Evolutionary conservation across 371 early-diverging fungal species (phyloP), one percentile per base, ranked within the genome.

Genomic region (Entomophthora muscae): DNA sequence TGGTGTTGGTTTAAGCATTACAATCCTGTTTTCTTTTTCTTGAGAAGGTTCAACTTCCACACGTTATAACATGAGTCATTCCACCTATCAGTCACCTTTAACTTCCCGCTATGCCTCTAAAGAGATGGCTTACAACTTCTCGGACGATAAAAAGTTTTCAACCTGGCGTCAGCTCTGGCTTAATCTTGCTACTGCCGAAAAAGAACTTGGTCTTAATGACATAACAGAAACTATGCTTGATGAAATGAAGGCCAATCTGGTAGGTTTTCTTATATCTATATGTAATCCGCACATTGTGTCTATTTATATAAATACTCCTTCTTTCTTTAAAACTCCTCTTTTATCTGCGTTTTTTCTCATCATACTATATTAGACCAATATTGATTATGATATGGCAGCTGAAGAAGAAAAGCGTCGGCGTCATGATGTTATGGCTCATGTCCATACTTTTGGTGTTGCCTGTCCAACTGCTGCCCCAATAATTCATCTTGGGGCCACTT

Each of bases 341-440:
- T n/a, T n/a, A n/a, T n/a, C n/a, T n/a, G n/a, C n/a, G n/a, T n/a
- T n/a, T n/a, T n/a, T n/a, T n/a, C n/a, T n/a, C n/a, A n/a, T n/a
- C n/a, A n/a, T n/a, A n/a, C n/a, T n/a, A n/a, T n/a, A n/a, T n/a
- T n/a, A 63, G 32, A 23, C 57, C 21, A 64, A 66, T 32, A 68
- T 63, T 32, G 96, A 98, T 77, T 98, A 89, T 70, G 78, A 68
- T 42, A 68, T 91, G 62, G 95, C 93, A 60, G 88, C 86, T 57
- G 88, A 76, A 33, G 96, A 98, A 73, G 98, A 98, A 73, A 86
- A 88, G 81, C 82, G 83, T 66, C 83, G 95, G 53, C 83, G 96
- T 51, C 98, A 98, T 76, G 98, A 98, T 73, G 98, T 98, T 32
- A 98, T 98, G 96, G 95, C 93, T 27, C 93, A 93, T 65, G 91